A percentile compares a stretch with the other conserved stretches of the same genome.
These are phyloP conservation scores for Dactylellina leptospora DNA, from an alignment of 2,329 filamentous ascomycete genomes.

Conservation along the genomic window DNA sequence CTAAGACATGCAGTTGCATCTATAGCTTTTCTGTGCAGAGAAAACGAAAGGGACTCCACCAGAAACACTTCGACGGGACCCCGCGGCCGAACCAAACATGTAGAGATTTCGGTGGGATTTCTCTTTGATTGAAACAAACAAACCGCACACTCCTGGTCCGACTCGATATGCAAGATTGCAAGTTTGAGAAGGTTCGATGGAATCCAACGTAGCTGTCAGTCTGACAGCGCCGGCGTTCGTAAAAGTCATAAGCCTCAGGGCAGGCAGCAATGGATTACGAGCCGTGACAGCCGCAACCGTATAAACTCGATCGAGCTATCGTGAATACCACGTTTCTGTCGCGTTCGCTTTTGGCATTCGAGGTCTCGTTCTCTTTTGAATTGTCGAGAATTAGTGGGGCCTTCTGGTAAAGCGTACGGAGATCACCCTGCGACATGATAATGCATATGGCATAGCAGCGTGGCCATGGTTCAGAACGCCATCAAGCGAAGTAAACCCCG, in stretches of 20 bases:
- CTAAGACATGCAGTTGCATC: constrained; percentile 19
- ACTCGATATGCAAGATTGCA: constrained; percentile 49
- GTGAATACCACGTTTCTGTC: too few relatives aligned
- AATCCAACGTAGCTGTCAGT: too few relatives aligned
- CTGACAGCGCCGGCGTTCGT: neutral
- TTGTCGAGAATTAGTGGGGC: too few relatives aligned
- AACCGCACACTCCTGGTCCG: too few relatives aligned
- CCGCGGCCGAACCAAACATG: constrained; percentile 18
- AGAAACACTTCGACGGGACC: neutral
- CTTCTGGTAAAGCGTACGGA: too few relatives aligned
- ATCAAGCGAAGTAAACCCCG: constrained; percentile 31
- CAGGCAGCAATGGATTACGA: constrained; percentile 22
- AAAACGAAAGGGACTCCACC: neutral
- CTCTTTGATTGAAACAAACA: too few relatives aligned
- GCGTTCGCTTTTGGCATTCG: too few relatives aligned
- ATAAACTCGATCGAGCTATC: too few relatives aligned
- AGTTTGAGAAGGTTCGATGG: constrained; percentile 48
- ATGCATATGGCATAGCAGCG: constrained; percentile 22
- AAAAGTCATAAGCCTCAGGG: constrained; percentile 6
- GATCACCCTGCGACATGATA: constrained; percentile 25
- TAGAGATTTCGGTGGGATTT: too few relatives aligned
- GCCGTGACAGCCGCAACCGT: too few relatives aligned
- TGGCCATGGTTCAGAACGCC: constrained; percentile 41
- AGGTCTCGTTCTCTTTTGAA: too few relatives aligned
- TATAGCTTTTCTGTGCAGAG: neutral